Conservation (phyloP, 1,139 yeast species). For the Keqinozyma sinolaborantium region DNA sequence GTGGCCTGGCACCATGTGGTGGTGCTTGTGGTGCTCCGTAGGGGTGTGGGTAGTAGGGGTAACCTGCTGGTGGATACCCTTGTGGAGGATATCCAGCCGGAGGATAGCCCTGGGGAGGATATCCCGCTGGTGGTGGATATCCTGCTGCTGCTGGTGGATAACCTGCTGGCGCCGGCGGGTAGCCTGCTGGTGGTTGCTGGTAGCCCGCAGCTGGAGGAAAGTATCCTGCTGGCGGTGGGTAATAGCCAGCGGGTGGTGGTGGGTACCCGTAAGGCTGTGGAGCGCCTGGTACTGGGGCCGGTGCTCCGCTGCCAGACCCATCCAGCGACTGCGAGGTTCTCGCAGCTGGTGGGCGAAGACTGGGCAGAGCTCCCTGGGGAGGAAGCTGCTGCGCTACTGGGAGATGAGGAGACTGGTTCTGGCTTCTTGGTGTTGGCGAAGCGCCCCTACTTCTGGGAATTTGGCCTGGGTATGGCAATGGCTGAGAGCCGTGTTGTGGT, state of each 20-base stretch:
- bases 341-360: slow-evolving; percentile 2
- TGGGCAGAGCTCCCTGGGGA: slow-evolving; percentile 1
- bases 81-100: slow-evolving; percentile 12
- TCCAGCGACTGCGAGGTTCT: slow-evolving; percentile 1
- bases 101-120: slow-evolving; percentile 8
- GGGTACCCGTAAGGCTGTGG: slow-evolving; percentile 2
- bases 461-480: slow-evolving; percentile 1
- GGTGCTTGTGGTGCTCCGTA: slow-evolving; percentile 8
- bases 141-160: slow-evolving; percentile 13
- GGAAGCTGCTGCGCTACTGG: not conserved
- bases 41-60: slow-evolving; percentile 14
- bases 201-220: slow-evolving; percentile 7
- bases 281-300: slow-evolving; percentile 11
- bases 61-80: slow-evolving; percentile 11
- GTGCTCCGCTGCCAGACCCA: too few relatives aligned
- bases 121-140: slow-evolving; percentile 10
- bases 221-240: slow-evolving; percentile 3
- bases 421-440: slow-evolving; percentile 3
- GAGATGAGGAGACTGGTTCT: not conserved
- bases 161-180: slow-evolving; percentile 3
- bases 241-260: slow-evolving; percentile 2
- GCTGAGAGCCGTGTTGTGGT: slow-evolving; percentile 1
- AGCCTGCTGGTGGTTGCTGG: slow-evolving; percentile 3
- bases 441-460: not conserved
- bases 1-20: slow-evolving; percentile 1